Evolutionary conservation across 2,329 filamentous ascomycete species (phyloP).

Genomic region (Graphilbum sp.): DNA sequence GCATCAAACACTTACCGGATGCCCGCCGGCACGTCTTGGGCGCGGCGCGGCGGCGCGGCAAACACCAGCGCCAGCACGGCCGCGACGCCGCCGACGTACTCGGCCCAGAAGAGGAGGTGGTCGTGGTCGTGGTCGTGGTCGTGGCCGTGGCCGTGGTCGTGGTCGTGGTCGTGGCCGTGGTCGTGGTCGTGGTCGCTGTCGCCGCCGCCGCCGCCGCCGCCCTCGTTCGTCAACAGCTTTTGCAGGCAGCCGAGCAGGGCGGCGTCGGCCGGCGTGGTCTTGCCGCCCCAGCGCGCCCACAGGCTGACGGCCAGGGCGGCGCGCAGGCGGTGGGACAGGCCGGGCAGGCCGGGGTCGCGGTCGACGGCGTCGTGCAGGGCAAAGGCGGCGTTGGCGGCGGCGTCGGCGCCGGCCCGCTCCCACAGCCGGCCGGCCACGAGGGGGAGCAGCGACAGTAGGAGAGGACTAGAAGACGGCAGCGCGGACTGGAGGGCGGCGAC

Average conservation of each 20-base stretch:
- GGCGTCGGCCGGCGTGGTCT: constrained; percentile 31
- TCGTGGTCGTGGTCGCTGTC: constrained; percentile 12
- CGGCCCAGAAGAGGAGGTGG: constrained; percentile 35
- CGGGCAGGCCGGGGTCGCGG: constrained; percentile 52
- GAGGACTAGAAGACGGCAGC: constrained; percentile 19
- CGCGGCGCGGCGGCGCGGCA: constrained; percentile 22
- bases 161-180: too few species aligned
- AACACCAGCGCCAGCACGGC: constrained; percentile 24
- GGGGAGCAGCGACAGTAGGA: constrained; percentile 2
- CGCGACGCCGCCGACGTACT: constrained; percentile 33
- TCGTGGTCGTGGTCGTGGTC: too few species aligned
- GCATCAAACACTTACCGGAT: constrained; percentile 21
- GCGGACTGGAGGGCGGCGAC: constrained; percentile 22
- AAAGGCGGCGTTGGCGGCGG: constrained; percentile 42
- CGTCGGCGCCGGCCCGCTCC: constrained; percentile 28
- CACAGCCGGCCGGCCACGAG: constrained; percentile 36
- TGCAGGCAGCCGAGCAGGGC: constrained; percentile 26
- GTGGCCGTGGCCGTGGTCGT: too few species aligned
- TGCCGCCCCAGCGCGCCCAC: constrained; percentile 58
- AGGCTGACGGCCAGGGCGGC: constrained; percentile 55
- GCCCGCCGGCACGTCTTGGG: constrained; percentile 17
- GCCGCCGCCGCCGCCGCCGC: not conserved
- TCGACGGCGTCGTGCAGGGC: constrained; percentile 59
- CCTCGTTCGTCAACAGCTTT: constrained; percentile 17
- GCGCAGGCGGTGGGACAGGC: constrained; percentile 55